Evolutionary conservation across 2,329 filamentous ascomycete genomes (phyloP), one percentile per base, ranked within the genome.

Genomic region (Aureobasidium sp.): DNA sequence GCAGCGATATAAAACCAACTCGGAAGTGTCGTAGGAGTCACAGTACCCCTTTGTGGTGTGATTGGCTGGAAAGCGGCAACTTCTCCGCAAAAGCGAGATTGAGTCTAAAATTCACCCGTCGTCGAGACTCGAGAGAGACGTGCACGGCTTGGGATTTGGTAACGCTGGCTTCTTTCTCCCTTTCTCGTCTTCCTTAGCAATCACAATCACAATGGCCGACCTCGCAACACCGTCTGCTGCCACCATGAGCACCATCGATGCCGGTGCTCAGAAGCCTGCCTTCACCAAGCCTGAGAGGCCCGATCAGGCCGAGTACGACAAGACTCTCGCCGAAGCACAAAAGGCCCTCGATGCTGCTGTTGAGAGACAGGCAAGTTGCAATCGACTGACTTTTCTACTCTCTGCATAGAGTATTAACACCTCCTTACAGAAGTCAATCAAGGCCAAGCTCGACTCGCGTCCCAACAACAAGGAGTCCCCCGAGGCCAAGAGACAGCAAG

Each of bases 391-490:
- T 30, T 4, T 10, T 27, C 5, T 11, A 29, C 2, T 13, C 25
- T 30, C 25, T 30, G 25, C 32, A 39, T 53, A 13, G 21, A 11
- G 13, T 30, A 30, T n/a, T 54, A 21, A 54, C 37, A 13, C 7
- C 1, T 32, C 3, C 10, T 16, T 13, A 13, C 72, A 97, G 93
- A 92, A 90, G 72, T 86, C 87, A 67, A 81, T 94, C 78, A 93
- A 91, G 78, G 84, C 87, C 73, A 96, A 97, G 80, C 85, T 97
- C 72, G 91, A 97, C 62, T 90, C 89, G 64, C 83, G 87, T 71
- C 89, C 90, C 51, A 88, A 89, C 78, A 91, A 93, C 73, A 86
- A 90, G 76, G 89, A 89, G 71, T 90, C 85, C 37, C 90, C 93
- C 14, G 80, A 83, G 64, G 87, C 86, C 71, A 91, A 96, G 81